A percentile compares a stretch with the other conserved stretches of the same genome.
These are phyloP conservation scores for Cicer yamashitae DNA, from an alignment of 306 rosid genomes.

Conservation along the genomic window DNA sequence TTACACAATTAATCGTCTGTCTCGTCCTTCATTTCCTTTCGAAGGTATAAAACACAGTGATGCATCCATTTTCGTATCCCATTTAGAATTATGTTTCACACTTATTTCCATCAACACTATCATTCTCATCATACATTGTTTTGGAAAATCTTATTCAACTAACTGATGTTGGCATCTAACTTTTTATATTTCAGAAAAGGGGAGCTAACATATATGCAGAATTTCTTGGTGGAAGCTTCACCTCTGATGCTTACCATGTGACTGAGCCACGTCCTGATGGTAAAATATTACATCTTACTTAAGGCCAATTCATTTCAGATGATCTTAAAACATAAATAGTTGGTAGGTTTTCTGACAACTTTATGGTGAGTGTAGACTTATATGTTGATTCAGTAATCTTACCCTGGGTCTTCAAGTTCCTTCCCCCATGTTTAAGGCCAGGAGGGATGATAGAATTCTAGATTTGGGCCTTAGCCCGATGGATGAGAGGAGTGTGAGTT, in stretches of 20 bases:
- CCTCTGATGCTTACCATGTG: slow-evolving; percentile 83
- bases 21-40: slow-evolving; percentile 30
- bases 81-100: slow-evolving; percentile 23
- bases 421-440: slow-evolving; percentile 27
- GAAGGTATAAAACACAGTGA: neutral
- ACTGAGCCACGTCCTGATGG: slow-evolving; percentile 92
- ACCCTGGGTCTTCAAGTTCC: neutral
- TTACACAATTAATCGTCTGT: neutral
- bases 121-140: slow-evolving; percentile 10
- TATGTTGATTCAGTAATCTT: slow-evolving; percentile 10
- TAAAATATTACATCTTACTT: slow-evolving; percentile 49
- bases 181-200: slow-evolving; percentile 62
- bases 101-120: slow-evolving; percentile 4
- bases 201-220: slow-evolving; percentile 89
- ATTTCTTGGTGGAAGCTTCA: slow-evolving; percentile 92
- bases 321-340: slow-evolving; percentile 13
- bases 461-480: too few species aligned
- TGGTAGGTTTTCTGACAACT: neutral
- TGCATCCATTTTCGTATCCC: slow-evolving; percentile 1
- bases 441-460: neutral
- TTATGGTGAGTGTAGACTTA: neutral
- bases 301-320: slow-evolving; percentile 12
- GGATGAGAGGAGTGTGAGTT: too few species aligned
- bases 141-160: slow-evolving; percentile 16
- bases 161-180: slow-evolving; percentile 13